phyloP scores from a whole-genome alignment of 352 stramenopile genomes.

The Phytopythium chamaehyphon region DNA sequence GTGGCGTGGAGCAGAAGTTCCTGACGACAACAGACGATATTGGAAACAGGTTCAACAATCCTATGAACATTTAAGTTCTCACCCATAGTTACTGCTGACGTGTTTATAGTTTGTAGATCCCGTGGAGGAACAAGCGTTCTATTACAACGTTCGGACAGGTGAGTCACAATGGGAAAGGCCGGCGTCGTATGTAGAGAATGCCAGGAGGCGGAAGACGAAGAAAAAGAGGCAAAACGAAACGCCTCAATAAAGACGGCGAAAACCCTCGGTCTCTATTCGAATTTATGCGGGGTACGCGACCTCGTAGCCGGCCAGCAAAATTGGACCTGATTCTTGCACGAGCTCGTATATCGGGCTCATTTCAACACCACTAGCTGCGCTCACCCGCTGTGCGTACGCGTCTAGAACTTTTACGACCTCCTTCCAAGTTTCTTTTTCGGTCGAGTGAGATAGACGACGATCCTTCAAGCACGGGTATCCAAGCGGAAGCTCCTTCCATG shows the following conservation, averaged over 20 bases:
- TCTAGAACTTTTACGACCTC: constrained; percentile 74
- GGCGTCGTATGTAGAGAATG: constrained; percentile 19
- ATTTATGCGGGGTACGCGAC: constrained; percentile 32
- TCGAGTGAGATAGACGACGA: constrained; percentile 31
- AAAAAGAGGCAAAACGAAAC: neutral
- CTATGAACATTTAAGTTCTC: neutral
- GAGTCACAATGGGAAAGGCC: constrained; percentile 61
- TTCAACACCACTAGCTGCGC: constrained; percentile 33
- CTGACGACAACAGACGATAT: constrained; percentile 49
- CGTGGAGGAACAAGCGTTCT: constrained; percentile 38
- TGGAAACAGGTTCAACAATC: constrained; percentile 66
- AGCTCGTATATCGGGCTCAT: constrained; percentile 69
- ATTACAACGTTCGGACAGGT: constrained; percentile 68
- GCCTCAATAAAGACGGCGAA: too few species aligned
- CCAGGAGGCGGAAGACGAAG: constrained; percentile 12
- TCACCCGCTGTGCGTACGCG: constrained; percentile 74
- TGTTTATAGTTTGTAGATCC: constrained; percentile 54
- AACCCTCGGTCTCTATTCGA: too few species aligned
- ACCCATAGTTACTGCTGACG: neutral
- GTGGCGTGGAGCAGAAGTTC: constrained; percentile 18
- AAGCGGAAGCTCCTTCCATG: constrained; percentile 46
- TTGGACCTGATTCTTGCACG: constrained; percentile 65
- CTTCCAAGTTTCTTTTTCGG: constrained; percentile 80
- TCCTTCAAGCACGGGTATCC: constrained; percentile 68
- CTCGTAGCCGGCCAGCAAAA: constrained; percentile 82